Percentiles rank a stretch among this genome's conserved stretches.
Evolutionary conservation across 768 basidiomycete genomes (phyloP).

Genomic region (Artomyces pyxidatus): DNA sequence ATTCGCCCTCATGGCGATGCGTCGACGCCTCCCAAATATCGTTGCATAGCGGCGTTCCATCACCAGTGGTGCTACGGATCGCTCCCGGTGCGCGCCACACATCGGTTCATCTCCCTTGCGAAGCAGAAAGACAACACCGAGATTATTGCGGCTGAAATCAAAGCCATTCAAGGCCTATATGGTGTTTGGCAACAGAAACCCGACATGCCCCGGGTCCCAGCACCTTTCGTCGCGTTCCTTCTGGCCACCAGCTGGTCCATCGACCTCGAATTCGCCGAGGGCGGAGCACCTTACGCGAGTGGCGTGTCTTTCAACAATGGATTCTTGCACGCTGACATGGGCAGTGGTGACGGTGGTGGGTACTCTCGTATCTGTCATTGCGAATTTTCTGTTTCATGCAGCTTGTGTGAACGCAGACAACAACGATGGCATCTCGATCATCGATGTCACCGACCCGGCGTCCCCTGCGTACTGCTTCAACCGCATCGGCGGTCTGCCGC

Average conservation of each 20-base stretch:
- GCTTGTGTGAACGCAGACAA: neutral
- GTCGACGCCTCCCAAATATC: constrained; percentile 20
- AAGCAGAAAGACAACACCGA: constrained; percentile 28
- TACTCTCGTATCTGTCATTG: neutral
- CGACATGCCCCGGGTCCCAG: constrained; percentile 20
- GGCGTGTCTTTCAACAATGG: constrained; percentile 5
- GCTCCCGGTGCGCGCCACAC: constrained; percentile 24
- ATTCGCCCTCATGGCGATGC: too few species aligned
- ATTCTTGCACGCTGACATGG: constrained; percentile 19
- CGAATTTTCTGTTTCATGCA: neutral
- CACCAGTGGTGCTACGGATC: constrained; percentile 33
- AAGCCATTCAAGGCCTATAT: constrained; percentile 25
- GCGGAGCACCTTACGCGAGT: constrained; percentile 9
- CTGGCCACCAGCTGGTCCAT: constrained; percentile 23
- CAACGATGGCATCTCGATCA: neutral
- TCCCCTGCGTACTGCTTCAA: neutral
- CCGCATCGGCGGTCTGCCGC: neutral
- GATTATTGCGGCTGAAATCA: constrained; percentile 29
- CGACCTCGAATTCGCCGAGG: constrained; percentile 20
- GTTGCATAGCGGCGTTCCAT: constrained; percentile 32
- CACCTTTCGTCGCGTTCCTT: constrained; percentile 26
- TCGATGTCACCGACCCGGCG: constrained; percentile 1
- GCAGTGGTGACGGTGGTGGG: constrained; percentile 22
- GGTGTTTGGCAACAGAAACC: constrained; percentile 12
- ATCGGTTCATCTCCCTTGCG: constrained; percentile 27